A percentile compares a stretch with the other conserved stretches of the same genome.
phyloP scores from a whole-genome alignment of 352 stramenopile genomes.

The Phytophthora fragariae region DNA sequence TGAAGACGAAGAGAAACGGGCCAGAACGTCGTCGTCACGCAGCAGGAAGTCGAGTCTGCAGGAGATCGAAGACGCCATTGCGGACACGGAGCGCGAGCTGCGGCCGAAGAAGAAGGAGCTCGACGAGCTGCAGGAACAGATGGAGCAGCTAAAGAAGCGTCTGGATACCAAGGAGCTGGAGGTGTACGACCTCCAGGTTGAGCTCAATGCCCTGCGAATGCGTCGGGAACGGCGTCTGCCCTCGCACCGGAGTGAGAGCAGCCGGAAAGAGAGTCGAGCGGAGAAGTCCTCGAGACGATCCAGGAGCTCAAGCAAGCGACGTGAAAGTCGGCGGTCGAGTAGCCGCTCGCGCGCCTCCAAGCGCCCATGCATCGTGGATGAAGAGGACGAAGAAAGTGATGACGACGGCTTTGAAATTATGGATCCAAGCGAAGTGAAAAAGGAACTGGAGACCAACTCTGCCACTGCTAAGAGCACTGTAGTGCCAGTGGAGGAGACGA shows the following conservation, averaged over 20 bases:
- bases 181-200: constrained; percentile 71
- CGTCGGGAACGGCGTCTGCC: constrained; percentile 49
- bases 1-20: constrained; percentile 29
- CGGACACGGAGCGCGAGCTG: constrained; percentile 52
- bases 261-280: constrained; percentile 1
- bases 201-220: constrained; percentile 66
- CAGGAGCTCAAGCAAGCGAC: constrained; percentile 29
- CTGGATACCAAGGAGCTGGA: constrained; percentile 68
- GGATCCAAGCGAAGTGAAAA: constrained; percentile 52
- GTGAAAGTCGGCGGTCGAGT: constrained; percentile 40
- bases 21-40: constrained; percentile 11
- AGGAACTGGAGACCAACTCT: constrained; percentile 32
- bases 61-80: constrained; percentile 65
- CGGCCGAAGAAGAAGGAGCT: constrained; percentile 57
- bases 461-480: constrained; percentile 23
- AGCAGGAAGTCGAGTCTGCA: constrained; percentile 34
- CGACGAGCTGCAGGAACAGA: constrained; percentile 43
- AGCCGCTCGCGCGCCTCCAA: constrained; percentile 54
- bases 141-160: constrained; percentile 45
- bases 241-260: constrained; percentile 23
- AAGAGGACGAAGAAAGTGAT: constrained; percentile 66
- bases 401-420: constrained; percentile 68
- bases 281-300: constrained; percentile 21
- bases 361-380: constrained; percentile 69
- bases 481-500: constrained; percentile 48